Evolutionary conservation across 2,329 filamentous ascomycete species (phyloP).

Genomic region (Grosmannia penicillata): DNA sequence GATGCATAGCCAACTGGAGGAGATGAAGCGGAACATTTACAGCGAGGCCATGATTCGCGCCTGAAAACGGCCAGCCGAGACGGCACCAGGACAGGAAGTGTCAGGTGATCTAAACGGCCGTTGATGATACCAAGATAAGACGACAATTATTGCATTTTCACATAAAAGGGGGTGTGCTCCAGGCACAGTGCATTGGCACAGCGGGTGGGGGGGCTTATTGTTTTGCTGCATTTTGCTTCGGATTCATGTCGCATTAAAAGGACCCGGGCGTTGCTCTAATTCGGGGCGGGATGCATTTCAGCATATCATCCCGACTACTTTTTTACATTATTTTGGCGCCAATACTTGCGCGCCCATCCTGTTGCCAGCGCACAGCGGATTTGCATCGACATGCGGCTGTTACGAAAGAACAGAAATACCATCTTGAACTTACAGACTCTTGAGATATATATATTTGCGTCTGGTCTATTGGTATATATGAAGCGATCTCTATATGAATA

Average conservation of each 20-base stretch:
- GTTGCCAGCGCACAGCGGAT: no score
- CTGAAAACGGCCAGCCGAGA: background rate
- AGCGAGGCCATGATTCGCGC: slow-evolving; percentile 18
- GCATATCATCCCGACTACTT: background rate
- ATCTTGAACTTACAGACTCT: slow-evolving; percentile 1
- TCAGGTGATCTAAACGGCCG: background rate
- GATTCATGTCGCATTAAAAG: no score
- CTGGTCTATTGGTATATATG: no score
- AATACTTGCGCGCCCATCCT: no score
- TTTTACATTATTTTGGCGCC: no score
- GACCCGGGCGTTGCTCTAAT: no score
- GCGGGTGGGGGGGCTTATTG: slow-evolving; percentile 1
- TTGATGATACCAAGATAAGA: slow-evolving; percentile 4
- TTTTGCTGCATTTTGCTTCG: no score
- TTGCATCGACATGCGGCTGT: background rate
- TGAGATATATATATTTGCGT: no score
- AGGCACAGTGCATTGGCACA: background rate
- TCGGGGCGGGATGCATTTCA: no score
- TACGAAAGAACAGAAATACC: slow-evolving; percentile 1
- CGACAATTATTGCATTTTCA: background rate
- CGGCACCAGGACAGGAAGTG: background rate
- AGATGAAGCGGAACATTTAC: slow-evolving; percentile 47
- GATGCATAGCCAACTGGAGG: slow-evolving; percentile 37
- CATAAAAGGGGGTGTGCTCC: background rate
- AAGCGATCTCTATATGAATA: no score